phyloP scores from a whole-genome alignment of 2,329 filamentous ascomycete species.

The Arthrobotrys conoides region DNA sequence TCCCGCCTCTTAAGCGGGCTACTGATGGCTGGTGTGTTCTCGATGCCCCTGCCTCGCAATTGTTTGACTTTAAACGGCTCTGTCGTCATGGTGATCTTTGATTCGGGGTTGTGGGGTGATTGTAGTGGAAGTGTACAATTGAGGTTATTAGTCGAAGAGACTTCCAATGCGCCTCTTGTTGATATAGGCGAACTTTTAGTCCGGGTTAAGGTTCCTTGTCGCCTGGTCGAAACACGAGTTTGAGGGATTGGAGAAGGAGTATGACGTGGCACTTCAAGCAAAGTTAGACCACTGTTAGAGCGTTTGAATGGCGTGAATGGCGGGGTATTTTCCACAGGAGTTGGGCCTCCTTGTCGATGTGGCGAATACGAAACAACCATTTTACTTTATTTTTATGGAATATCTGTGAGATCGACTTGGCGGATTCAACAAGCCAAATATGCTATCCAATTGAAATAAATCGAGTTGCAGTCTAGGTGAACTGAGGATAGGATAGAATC shows the following conservation, averaged over 20 bases:
- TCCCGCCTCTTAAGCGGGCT: conserved; percentile 95
- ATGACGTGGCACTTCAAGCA: conserved; percentile 61
- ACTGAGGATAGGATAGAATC: conserved; percentile 41
- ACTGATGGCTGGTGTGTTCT: conserved; percentile 72
- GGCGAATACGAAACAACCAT: conserved; percentile 63
- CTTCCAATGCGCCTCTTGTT: conserved; percentile 62
- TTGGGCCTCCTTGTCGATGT: conserved; percentile 63
- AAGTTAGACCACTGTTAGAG: conserved; percentile 62
- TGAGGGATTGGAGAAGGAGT: conserved; percentile 62
- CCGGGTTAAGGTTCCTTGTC: conserved; percentile 61
- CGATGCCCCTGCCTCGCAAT: conserved; percentile 68
- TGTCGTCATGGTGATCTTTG: conserved; percentile 68
- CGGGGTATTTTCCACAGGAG: conserved; percentile 62
- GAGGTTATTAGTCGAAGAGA: conserved; percentile 63
- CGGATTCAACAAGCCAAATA: neutral
- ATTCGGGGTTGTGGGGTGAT: conserved; percentile 62
- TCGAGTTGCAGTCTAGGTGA: conserved; percentile 22
- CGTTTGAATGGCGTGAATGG: conserved; percentile 62
- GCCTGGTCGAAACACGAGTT: conserved; percentile 61
- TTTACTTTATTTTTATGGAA: conserved; percentile 24
- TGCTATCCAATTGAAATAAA: conserved; percentile 12
- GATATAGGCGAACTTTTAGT: conserved; percentile 60
- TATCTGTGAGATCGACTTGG: conserved; percentile 7
- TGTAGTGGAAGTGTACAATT: conserved; percentile 62
- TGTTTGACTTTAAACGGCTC: conserved; percentile 69